Evolutionary conservation across 306 rosid species (phyloP), one percentile per base, ranked within the genome.

Genomic region (Alnus glutinosa): DNA sequence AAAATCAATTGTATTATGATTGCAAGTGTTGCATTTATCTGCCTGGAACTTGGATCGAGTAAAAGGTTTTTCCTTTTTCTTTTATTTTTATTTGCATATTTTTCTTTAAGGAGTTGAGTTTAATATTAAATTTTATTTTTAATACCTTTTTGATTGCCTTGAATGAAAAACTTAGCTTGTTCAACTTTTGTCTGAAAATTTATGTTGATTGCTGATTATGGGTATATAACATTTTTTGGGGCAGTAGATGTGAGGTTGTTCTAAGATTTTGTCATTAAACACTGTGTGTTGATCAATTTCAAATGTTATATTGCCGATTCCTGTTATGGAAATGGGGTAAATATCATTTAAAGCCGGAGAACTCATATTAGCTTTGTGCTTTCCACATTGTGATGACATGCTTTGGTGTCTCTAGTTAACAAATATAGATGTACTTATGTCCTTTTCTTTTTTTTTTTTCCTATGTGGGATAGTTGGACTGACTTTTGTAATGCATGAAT

Each of bases 401-500:
- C 44, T 14, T 64, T 36, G 50, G 7, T 67, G 50, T 39, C 10
- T 1, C 13, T 7, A 67, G 32, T 15, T 1, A 39, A 42, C 49
- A 64, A 64, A 15, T 36, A 37, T 16, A 14, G 19, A 5, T 18
- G 6, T 6, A 5, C 19, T 12, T 63, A 34, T 64, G 12, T 64
- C 0, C 16, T 5, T 14, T 64, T 5, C 5, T 64, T 7, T 64
- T 42, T 7, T 42, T 7, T 67, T 67, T 8, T 13, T 67, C 72
- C 34, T 42, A 48, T 39, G 51, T 42, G 14, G 39, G 72, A 71
- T 71, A 30, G 8, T 19, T 13, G 2, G 39, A 71, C 58, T 71
- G 59, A 71, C 44, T 71, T 71, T 30, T 73, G 28, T 37, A 39
- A 16, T 54, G 9, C 70, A 37, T 84, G 73, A 36, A 34, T 75